Base-by-base conservation (phyloP, 2,329 filamentous ascomycete species). In the Neophaeococcomyces mojaviensis region DNA sequence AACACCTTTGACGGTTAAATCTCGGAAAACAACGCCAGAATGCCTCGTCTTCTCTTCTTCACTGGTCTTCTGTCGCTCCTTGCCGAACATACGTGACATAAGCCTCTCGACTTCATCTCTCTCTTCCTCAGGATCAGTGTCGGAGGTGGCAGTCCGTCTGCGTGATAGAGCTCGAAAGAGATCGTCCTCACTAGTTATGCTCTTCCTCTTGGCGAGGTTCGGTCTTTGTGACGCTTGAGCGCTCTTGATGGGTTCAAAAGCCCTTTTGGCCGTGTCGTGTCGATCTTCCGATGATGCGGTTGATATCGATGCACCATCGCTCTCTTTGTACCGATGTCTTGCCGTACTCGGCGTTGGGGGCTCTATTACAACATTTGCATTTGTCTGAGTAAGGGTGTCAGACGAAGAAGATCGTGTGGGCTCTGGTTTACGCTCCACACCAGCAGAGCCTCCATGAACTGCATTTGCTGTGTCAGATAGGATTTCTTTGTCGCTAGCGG, bases 11-110 rank as follows among this genome's bases (percentile, higher is more conserved):
- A 88, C 83, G 0, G 79, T 86, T 22, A 88, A 65, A 44, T 82
- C 70, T 39, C 81, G 81, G 68, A 84, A 88, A 4, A 86, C 66
- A 10, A 88, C 78, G 28, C 84, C 84, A 20, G 77, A 71, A 58
- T 86, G 82, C 18, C 82, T 69, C 0, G 80, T 83, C 59, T 84
- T 78, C 55, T 84, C 82, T 50, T 84, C 81, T 50, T 85, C 77
- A 1, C 79, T 83, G n/a, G 77, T 68, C 36, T 75, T 72, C 53
- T 82, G 80, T 4, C 83, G 72, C 16, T 76, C 75, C 28, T 71
- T 67, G 4, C 83, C 83, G 56, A 86, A 87, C 74, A 87, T 84
- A 2, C 77, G 77, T 0, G 81, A 84, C 69, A 87, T 79, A 32
- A 86, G 45, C 15, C 49, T 38, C 41, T 55, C 51, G 22, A 57